These are phyloP conservation scores for Urtica urens DNA, from an alignment of 306 rosid genomes.

Conservation along the genomic window DNA sequence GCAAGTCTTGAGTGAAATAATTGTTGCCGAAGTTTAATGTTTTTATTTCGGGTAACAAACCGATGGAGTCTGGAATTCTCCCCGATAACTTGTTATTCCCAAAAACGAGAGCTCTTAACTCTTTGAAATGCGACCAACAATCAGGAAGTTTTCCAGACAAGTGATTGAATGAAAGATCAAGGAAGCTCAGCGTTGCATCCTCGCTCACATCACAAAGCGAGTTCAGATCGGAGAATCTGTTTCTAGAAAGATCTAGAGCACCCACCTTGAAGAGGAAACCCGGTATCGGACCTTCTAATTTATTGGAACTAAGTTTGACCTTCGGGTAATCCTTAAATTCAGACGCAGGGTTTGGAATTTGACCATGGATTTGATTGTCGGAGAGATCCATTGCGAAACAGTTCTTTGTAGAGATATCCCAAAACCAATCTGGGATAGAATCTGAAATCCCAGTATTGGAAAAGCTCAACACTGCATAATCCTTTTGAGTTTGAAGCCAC, in stretches of 20 bases:
- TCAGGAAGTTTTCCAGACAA: slow-evolving; percentile 6
- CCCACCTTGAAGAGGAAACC: background rate
- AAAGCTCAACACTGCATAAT: background rate
- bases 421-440: slow-evolving; percentile 5
- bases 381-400: background rate
- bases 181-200: background rate
- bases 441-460: background rate
- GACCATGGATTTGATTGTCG: background rate
- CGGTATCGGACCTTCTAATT: slow-evolving; percentile 2
- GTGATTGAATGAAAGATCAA: slow-evolving; percentile 3
- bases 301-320: background rate
- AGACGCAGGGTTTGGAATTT: background rate
- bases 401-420: background rate
- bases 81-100: background rate
- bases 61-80: background rate
- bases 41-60: background rate
- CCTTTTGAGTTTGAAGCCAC: slow-evolving; percentile 18
- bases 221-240: background rate
- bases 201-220: background rate
- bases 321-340: rapidly evolving
- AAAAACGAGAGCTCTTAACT: background rate
- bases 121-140: background rate
- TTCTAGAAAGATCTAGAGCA: slow-evolving; percentile 5
- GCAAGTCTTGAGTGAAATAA: background rate
- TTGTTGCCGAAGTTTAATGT: background rate